Evolutionary conservation across 2,329 filamentous ascomycete species (phyloP), one percentile per base, ranked within the genome.

Genomic region (Aurifilum marmelostoma): DNA sequence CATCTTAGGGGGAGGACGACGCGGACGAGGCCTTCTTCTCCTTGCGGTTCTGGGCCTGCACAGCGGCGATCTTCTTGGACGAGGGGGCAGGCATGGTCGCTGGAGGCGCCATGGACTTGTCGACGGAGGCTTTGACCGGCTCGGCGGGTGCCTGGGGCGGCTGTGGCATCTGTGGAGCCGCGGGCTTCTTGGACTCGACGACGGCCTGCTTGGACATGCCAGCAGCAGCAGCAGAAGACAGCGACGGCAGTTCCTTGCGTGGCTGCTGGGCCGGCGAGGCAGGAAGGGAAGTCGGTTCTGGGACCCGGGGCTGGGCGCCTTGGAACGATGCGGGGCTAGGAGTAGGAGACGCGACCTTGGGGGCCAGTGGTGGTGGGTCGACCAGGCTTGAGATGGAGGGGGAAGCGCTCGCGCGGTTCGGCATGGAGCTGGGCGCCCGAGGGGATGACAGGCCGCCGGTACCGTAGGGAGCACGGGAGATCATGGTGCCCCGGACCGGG

Each of bases 361-460:
- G 82, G 60, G 83, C 80, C 12, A 84, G 50, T 32, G 67, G 50
- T 32, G 67, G 73, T 7, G 91, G 91, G 73, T 97, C 93, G 64
- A 97, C 92, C 68, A 97, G 86, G 79, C 93, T 97, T 7, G 93
- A 91, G 73, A 97, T 97, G 2, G 95, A 95, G 1, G 95, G 94
- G 5, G 95, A 97, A 52, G 92, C 92, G 77, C 92, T 95, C n/a
- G 92, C 91, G 67, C 91, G 88, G 79, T 91, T 91, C 66, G 86
- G 75, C 4, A 80, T 64, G n/a, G 80, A 78, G 63, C 79, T 75
- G 16, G 80, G 79, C 3, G 78, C 79, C 61, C 84, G 82, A n/a
- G 87, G 87, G 9, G 87, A 88, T 41, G 82, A 82, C 67, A 85
- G 77, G 3, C 84, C 73, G 32, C 77, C 81, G 9, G 82, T 82